phyloP scores from a whole-genome alignment of 73 alveolate genomes.

The Tetrahymena elliotti region DNA sequence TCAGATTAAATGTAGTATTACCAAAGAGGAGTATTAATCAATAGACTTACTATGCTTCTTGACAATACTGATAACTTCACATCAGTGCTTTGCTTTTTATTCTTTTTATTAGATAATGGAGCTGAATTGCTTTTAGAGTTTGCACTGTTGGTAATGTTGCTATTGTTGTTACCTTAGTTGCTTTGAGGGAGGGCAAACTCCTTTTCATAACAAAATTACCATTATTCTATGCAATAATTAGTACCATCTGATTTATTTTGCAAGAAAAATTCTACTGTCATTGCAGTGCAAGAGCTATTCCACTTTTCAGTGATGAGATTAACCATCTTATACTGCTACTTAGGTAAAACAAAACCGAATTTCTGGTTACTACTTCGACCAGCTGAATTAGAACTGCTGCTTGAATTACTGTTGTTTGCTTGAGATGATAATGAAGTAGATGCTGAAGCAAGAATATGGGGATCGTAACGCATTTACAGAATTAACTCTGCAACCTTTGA shows the following conservation, averaged over 20 bases:
- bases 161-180: not conserved
- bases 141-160: not conserved
- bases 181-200: not conserved
- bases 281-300: not conserved
- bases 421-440: not conserved
- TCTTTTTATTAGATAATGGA: not conserved
- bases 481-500: not conserved
- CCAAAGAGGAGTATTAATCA: not conserved
- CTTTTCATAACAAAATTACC: not conserved
- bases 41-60: not conserved
- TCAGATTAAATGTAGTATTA: not conserved
- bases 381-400: not conserved
- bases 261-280: not conserved
- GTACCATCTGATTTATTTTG: not conserved
- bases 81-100: not conserved
- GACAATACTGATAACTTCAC: not conserved
- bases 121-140: not conserved
- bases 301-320: not conserved
- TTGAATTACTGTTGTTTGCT: not conserved
- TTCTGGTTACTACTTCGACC: not conserved
- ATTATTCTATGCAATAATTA: not conserved
- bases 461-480: not conserved
- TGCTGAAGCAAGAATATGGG: not conserved
- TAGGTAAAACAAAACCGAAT: not conserved
- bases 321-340: not conserved